Evolutionary conservation across 208 protist species (phyloP).

Genomic region (Herpetomonas tarakana): DNA sequence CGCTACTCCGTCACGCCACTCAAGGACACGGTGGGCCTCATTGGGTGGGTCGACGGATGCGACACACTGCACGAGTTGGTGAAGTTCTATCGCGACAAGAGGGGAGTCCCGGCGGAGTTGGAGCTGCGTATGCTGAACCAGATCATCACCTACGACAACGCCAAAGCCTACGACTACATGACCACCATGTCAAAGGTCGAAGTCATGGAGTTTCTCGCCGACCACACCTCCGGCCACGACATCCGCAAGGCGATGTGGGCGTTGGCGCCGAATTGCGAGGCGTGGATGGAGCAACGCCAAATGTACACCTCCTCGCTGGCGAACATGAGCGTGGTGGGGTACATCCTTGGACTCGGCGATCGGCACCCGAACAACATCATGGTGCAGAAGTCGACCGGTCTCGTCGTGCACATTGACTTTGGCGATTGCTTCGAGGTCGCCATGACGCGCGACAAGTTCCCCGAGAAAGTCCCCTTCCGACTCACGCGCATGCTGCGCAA

Average conservation of each 20-base stretch:
- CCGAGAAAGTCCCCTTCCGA: constrained; percentile 99
- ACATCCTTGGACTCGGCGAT: constrained; percentile 99
- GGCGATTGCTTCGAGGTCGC: constrained; percentile 99
- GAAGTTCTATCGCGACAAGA: constrained; percentile 56
- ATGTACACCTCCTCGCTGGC: constrained; percentile 98
- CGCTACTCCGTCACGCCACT: constrained; percentile 98
- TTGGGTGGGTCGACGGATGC: constrained; percentile 98
- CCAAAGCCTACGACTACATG: constrained; percentile 83
- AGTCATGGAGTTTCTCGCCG: constrained; percentile 95
- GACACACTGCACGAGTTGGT: constrained; percentile 94
- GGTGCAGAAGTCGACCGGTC: constrained; percentile 95
- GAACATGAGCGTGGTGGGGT: constrained; percentile 98
- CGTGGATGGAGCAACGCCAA: constrained; percentile 97
- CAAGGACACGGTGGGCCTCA: constrained; percentile 97
- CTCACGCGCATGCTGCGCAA: constrained; percentile 99
- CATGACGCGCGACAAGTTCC: constrained; percentile 98
- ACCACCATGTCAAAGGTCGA: constrained; percentile 87
- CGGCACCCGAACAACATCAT: constrained; percentile 99
- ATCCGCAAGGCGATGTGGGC: constrained; percentile 97
- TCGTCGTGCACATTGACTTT: constrained; percentile 99
- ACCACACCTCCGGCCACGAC: constrained; percentile 96
- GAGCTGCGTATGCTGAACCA: constrained; percentile 85
- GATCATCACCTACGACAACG: constrained; percentile 76
- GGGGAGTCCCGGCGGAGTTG: constrained; percentile 59
- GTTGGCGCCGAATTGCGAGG: constrained; percentile 93